Evolutionary conservation across 2,329 filamentous ascomycete species (phyloP).

Genomic region (Pseudopyrenochaeta lycopersici): DNA sequence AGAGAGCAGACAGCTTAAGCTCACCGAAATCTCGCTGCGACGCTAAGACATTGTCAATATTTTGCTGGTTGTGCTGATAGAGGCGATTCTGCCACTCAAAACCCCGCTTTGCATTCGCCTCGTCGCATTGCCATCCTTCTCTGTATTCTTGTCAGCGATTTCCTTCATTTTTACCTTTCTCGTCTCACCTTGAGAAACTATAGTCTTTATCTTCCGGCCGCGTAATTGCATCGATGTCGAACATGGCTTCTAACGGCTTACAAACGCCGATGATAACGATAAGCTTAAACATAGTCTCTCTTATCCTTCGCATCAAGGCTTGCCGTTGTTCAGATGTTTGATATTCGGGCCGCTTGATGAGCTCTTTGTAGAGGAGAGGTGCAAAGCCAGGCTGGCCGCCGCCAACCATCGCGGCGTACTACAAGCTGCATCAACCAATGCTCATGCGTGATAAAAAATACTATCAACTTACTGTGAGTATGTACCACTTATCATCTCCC

Average conservation of each 20-base stretch:
- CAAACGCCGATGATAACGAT: slow-evolving; percentile 67
- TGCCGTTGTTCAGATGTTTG: slow-evolving; percentile 56
- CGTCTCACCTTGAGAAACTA: slow-evolving; percentile 56
- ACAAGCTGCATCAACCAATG: not conserved
- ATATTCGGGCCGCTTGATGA: slow-evolving; percentile 60
- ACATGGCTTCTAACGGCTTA: slow-evolving; percentile 68
- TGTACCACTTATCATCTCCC: slow-evolving; percentile 58
- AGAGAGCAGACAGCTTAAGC: slow-evolving; percentile 3
- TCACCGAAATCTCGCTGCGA: slow-evolving; percentile 58
- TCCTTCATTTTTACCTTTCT: not conserved
- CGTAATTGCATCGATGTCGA: slow-evolving; percentile 64
- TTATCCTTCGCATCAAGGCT: slow-evolving; percentile 59
- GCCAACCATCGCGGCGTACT: slow-evolving; percentile 58
- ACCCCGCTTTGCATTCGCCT: slow-evolving; percentile 63
- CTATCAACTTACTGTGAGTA: slow-evolving; percentile 46
- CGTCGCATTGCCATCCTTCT: slow-evolving; percentile 67
- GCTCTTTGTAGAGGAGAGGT: slow-evolving; percentile 64
- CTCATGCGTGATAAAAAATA: not conserved
- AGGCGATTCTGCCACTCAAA: slow-evolving; percentile 65
- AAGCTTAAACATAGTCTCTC: slow-evolving; percentile 69
- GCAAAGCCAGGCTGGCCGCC: slow-evolving; percentile 62
- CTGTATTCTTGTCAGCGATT: slow-evolving; percentile 23
- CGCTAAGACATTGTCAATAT: slow-evolving; percentile 50
- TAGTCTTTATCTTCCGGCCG: slow-evolving; percentile 66
- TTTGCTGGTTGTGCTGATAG: slow-evolving; percentile 61